These are phyloP conservation scores for Haplographium delicatum DNA, from an alignment of 495 filamentous ascomycete species.

Conservation along the genomic window DNA sequence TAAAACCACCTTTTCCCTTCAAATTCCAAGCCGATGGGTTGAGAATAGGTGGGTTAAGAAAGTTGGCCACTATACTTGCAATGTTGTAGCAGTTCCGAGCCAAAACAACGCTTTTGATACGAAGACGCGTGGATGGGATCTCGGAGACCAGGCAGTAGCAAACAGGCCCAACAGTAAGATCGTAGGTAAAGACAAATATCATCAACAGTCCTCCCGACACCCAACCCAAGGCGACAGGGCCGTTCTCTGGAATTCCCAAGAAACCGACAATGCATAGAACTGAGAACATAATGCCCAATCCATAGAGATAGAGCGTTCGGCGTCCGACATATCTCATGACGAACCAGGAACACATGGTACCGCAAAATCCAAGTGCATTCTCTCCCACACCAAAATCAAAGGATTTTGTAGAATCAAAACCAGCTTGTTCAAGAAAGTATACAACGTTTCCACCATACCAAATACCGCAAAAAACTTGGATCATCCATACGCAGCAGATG, in stretches of 20 bases:
- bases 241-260: slow-evolving; percentile 19
- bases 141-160: slow-evolving; percentile 56
- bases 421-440: slow-evolving; percentile 58
- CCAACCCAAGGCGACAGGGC: slow-evolving; percentile 25
- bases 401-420: slow-evolving; percentile 39
- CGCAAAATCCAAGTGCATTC: slow-evolving; percentile 41
- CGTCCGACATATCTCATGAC: slow-evolving; percentile 45
- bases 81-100: slow-evolving; percentile 51
- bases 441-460: slow-evolving; percentile 51
- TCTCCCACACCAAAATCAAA: slow-evolving; percentile 47
- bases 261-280: slow-evolving; percentile 25
- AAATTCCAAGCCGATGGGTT: slow-evolving; percentile 46
- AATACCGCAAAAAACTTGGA: slow-evolving; percentile 44
- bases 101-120: slow-evolving; percentile 48
- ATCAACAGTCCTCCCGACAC: slow-evolving; percentile 48
- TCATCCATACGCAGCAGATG: slow-evolving; percentile 39
- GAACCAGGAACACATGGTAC: slow-evolving; percentile 35
- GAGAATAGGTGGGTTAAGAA: slow-evolving; percentile 35
- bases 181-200: slow-evolving; percentile 47
- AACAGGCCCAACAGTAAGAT: slow-evolving; percentile 52
- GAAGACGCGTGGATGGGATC: slow-evolving; percentile 46
- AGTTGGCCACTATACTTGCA: slow-evolving; percentile 5
- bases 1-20: slow-evolving; percentile 45
- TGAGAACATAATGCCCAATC: slow-evolving; percentile 40
- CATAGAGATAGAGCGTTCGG: slow-evolving; percentile 45